These are phyloP conservation scores for Lachnellula occidentalis DNA, from an alignment of 2,329 filamentous ascomycete species.

Conservation along the genomic window DNA sequence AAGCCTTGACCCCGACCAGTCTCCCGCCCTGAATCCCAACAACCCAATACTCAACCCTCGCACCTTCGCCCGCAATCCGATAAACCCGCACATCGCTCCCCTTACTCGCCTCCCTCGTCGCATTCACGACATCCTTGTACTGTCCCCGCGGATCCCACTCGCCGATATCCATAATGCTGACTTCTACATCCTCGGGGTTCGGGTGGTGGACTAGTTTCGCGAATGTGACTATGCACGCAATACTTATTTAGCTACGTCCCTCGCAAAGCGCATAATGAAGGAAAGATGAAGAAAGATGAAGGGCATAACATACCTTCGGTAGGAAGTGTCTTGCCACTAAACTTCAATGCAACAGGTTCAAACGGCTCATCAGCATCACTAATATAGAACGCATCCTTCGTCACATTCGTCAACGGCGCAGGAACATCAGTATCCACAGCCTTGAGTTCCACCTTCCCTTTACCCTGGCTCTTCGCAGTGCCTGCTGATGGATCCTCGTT, in stretches of 20 bases:
- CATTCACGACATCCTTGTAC: slow-evolving; percentile 64
- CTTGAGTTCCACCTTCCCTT: slow-evolving; percentile 41
- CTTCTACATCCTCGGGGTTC: slow-evolving; percentile 45
- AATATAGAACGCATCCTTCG: slow-evolving; percentile 60
- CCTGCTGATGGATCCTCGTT: slow-evolving; percentile 71
- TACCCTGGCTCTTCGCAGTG: slow-evolving; percentile 30
- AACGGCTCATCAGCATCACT: slow-evolving; percentile 87
- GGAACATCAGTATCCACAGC: slow-evolving; percentile 55
- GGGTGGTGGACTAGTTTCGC: slow-evolving; percentile 59
- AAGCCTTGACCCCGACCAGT: slow-evolving; percentile 72
- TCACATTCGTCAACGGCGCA: slow-evolving; percentile 44
- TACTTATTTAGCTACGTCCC: slow-evolving; percentile 1
- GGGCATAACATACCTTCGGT: slow-evolving; percentile 48
- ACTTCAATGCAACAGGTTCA: slow-evolving; percentile 65
- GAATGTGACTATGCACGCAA: slow-evolving; percentile 54
- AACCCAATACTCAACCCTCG: slow-evolving; percentile 74
- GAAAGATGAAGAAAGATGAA: neutral
- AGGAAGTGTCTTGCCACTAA: slow-evolving; percentile 49
- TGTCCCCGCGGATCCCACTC: slow-evolving; percentile 70
- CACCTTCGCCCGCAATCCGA: slow-evolving; percentile 55
- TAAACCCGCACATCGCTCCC: slow-evolving; percentile 72
- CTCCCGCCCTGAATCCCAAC: slow-evolving; percentile 56
- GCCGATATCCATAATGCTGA: slow-evolving; percentile 60
- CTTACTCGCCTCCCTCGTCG: slow-evolving; percentile 56
- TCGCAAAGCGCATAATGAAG: neutral